phyloP scores from a whole-genome alignment of 805 yeast species.

The Candida boidinii region DNA sequence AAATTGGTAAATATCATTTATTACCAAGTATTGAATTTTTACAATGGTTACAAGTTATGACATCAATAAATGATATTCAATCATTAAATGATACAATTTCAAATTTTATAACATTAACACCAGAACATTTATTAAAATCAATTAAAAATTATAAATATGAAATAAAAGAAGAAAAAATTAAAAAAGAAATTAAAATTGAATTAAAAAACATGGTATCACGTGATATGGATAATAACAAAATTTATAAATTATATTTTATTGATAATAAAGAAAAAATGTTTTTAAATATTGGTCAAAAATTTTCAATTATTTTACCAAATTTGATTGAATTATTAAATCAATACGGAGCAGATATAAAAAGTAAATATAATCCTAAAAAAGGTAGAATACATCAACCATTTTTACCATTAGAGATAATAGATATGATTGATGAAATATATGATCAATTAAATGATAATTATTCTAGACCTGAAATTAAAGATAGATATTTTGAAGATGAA shows the following conservation, averaged over 20 bases:
- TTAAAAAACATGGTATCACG: constrained; percentile 21
- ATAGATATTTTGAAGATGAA: constrained; percentile 3
- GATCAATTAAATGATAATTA: constrained; percentile 28
- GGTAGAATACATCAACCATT: constrained; percentile 60
- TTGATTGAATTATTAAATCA: constrained; percentile 58
- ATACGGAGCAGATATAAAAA: constrained; percentile 69
- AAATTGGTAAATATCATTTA: constrained; percentile 58
- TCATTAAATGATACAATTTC: constrained; percentile 44
- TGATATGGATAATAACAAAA: constrained; percentile 8
- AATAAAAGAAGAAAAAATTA: constrained; percentile 63
- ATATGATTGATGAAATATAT: constrained; percentile 60
- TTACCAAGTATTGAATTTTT: constrained; percentile 69
- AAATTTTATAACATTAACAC: constrained; percentile 50
- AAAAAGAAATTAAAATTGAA: constrained; percentile 39
- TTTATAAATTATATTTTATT: constrained; percentile 13
- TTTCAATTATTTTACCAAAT: constrained; percentile 64
- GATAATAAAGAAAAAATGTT: constrained; percentile 24
- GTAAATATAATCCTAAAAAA: constrained; percentile 42
- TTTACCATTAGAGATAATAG: constrained; percentile 61
- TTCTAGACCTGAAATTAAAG: constrained; percentile 10
- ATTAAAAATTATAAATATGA: constrained; percentile 79
- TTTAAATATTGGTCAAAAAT: constrained; percentile 43
- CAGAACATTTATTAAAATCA: constrained; percentile 60
- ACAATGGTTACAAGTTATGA: constrained; percentile 86
- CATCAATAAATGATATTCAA: constrained; percentile 61